Evolutionary conservation across 2,329 filamentous ascomycete genomes (phyloP).

Genomic region (Paecilomyces niveus): DNA sequence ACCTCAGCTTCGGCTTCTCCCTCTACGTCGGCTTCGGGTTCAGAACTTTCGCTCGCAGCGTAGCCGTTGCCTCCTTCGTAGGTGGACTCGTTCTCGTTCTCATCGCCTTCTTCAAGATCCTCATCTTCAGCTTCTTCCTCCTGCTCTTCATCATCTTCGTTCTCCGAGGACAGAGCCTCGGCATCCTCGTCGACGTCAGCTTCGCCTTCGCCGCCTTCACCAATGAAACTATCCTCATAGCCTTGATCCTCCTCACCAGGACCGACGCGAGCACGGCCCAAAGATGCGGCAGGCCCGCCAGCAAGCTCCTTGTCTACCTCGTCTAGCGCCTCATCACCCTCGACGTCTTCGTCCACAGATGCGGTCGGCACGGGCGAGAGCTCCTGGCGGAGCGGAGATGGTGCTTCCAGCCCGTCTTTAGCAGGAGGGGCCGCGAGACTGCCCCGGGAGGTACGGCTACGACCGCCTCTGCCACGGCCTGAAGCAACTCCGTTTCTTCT

Average conservation of each 20-base stretch:
- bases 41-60: constrained; percentile 20
- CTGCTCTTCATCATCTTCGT: constrained; percentile 7
- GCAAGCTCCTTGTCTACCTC: constrained; percentile 25
- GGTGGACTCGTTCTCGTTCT: constrained; percentile 24
- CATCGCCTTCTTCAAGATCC: constrained; percentile 24
- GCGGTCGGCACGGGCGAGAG: constrained; percentile 11
- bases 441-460: constrained; percentile 20
- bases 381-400: constrained; percentile 15
- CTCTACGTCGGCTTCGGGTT: constrained; percentile 8
- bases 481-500: constrained; percentile 2
- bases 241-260: constrained; percentile 9
- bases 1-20: constrained; percentile 15
- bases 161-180: constrained; percentile 16
- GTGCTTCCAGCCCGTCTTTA: constrained; percentile 15
- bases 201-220: constrained; percentile 12
- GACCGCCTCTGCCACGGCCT: constrained; percentile 11
- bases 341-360: constrained; percentile 16
- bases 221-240: constrained; percentile 20
- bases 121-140: constrained; percentile 28
- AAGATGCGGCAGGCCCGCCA: not conserved
- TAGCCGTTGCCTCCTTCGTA: constrained; percentile 26
- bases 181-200: constrained; percentile 13
- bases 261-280: not conserved
- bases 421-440: constrained; percentile 18
- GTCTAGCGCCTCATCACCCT: constrained; percentile 27